These are phyloP conservation scores for Ceriops tagal DNA, from an alignment of 345 rosid species.

Conservation along the genomic window DNA sequence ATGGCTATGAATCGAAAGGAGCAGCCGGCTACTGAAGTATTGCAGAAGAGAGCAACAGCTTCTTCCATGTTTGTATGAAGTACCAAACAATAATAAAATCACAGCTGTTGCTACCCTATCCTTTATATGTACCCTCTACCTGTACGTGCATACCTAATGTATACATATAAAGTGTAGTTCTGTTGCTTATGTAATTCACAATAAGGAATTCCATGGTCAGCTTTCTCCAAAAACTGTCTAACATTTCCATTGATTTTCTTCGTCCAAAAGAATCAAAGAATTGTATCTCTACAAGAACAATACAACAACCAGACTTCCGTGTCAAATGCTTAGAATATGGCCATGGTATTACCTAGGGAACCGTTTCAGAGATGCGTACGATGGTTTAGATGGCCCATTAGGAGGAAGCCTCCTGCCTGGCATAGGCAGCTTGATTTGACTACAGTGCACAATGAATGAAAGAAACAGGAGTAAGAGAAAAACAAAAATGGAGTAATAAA, in stretches of 20 bases:
- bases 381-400: slow-evolving; percentile 33
- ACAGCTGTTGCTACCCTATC: not conserved
- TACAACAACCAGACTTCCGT: not conserved
- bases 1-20: slow-evolving; percentile 21
- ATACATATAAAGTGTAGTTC: not conserved
- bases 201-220: not conserved
- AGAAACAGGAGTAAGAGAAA: slow-evolving; percentile 37
- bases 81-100: not conserved
- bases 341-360: slow-evolving; percentile 24
- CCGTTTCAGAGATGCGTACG: slow-evolving; percentile 34
- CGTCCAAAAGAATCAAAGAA: slow-evolving; percentile 26
- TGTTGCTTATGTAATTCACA: not conserved
- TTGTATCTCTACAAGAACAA: slow-evolving; percentile 5
- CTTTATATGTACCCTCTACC: not conserved
- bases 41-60: not conserved
- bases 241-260: not conserved
- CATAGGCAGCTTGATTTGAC: slow-evolving; percentile 50
- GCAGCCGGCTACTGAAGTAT: slow-evolving; percentile 38
- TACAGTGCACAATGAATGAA: slow-evolving; percentile 26
- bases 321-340: too few species aligned
- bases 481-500: slow-evolving; percentile 35
- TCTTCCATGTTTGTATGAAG: not conserved
- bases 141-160: not conserved
- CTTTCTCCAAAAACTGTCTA: not conserved
- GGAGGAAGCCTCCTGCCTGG: slow-evolving; percentile 31